These are phyloP conservation scores for Thermothielavioides terrestris DNA, from an alignment of 495 filamentous ascomycete genomes.

Conservation along the genomic window DNA sequence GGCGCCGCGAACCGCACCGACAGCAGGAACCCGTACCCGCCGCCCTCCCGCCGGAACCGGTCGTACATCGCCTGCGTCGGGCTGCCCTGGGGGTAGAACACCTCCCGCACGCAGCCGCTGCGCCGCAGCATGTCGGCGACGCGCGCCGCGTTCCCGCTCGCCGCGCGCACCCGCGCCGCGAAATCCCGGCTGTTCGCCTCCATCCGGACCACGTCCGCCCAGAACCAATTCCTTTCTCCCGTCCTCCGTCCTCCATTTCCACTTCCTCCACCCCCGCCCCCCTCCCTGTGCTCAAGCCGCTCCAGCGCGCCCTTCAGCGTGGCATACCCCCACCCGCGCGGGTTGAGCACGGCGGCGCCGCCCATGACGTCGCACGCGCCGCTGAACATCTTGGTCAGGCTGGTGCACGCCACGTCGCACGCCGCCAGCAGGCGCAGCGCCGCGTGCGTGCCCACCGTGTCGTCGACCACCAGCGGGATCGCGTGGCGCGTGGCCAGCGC, in stretches of 20 bases:
- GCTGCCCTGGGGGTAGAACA: slow-evolving; percentile 19
- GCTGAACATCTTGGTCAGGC: slow-evolving; percentile 25
- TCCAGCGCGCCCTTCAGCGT: background rate
- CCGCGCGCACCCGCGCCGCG: background rate
- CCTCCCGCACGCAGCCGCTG: slow-evolving; percentile 3
- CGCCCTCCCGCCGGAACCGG: background rate
- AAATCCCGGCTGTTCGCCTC: slow-evolving; percentile 19
- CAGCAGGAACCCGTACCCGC: slow-evolving; percentile 19
- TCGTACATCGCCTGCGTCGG: slow-evolving; percentile 13
- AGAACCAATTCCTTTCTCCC: slow-evolving; percentile 11
- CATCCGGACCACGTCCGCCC: slow-evolving; percentile 14
- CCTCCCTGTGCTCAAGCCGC: too few species aligned
- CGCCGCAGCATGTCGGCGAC: slow-evolving; percentile 3
- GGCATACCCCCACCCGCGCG: background rate
- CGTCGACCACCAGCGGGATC: slow-evolving; percentile 20
- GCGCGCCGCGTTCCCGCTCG: slow-evolving; percentile 9
- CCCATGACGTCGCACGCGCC: slow-evolving; percentile 25
- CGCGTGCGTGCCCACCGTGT: slow-evolving; percentile 19
- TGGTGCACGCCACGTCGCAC: slow-evolving; percentile 20
- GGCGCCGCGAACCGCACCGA: slow-evolving; percentile 12
- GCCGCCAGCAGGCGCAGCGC: slow-evolving; percentile 5
- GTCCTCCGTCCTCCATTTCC: background rate
- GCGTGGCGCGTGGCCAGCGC: background rate
- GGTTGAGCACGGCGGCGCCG: slow-evolving; percentile 9
- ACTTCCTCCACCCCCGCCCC: too few species aligned